Evolutionary conservation across 352 stramenopile species (phyloP), one percentile per base, ranked within the genome.

Genomic region (Phytopythium oedochilum): DNA sequence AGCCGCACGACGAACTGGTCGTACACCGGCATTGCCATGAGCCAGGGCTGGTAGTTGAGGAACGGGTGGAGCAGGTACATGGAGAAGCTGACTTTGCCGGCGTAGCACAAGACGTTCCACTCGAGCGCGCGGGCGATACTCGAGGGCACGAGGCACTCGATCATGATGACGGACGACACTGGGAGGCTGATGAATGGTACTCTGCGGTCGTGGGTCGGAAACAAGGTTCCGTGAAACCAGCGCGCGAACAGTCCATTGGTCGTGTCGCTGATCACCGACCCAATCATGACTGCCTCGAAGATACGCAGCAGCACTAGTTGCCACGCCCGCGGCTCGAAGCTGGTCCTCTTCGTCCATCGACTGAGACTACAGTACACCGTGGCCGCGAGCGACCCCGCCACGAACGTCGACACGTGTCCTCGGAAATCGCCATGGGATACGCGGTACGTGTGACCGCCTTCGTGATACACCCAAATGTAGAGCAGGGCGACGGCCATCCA

Each of bases 11-110:
- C 10, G 32, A 36, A 36, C 7, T 17, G 5, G 32, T 36, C 32
- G 32, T 36, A 36, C 7, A 9, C 10, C 18, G 39, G 10, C 18
- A 12, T 6, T 7, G 9, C 39, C 22, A 6, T 9, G 11, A 5
- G 10, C n/a, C n/a, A n/a, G 9, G 48, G 48, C 0, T 28, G 46
- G 55, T 66, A 72, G 12, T 76, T 47, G n/a, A 76, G 55, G 42
- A 72, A 79, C 23, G 32, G 64, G 58, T 79, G 70, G 12, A 79
- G 57, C 42, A 79, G 35, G 35, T 79, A 79, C 50, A 76, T 67
- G 0, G 70, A 80, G 52, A 68, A 80, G 42, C 67, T 76, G 58
- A 80, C 63, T 57, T 80, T 76, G 29, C 70, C 70, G 29, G 59
- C 69, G 51, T 63, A 80, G 5, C 53, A 56, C 2, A 77, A 28